phyloP scores from a whole-genome alignment of 2,329 filamentous ascomycete genomes.

The Anisogramma anomala region DNA sequence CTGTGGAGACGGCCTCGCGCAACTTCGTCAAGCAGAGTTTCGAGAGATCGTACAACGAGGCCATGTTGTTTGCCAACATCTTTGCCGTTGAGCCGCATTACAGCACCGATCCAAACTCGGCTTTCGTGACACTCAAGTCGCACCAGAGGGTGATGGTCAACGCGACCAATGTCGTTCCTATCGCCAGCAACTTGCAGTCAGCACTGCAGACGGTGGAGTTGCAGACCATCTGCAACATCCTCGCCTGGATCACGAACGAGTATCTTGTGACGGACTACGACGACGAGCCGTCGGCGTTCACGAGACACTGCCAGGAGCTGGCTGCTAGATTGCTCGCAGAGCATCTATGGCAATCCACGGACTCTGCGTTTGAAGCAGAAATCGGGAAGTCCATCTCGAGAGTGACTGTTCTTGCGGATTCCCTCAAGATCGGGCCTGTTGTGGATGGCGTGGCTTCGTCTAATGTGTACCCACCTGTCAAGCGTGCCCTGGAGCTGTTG shows the following conservation, averaged over 20 bases:
- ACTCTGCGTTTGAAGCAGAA: slow-evolving; percentile 43
- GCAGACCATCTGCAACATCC: slow-evolving; percentile 40
- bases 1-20: slow-evolving; percentile 42
- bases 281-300: slow-evolving; percentile 42
- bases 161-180: slow-evolving; percentile 40
- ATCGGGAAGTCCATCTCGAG: slow-evolving; percentile 43
- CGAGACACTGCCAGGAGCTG: slow-evolving; percentile 43
- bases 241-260: slow-evolving; percentile 47
- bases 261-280: slow-evolving; percentile 45
- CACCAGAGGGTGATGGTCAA: slow-evolving; percentile 41
- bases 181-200: slow-evolving; percentile 38
- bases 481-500: slow-evolving; percentile 45
- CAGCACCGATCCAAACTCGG: slow-evolving; percentile 37
- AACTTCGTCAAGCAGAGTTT: slow-evolving; percentile 50
- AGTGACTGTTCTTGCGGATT: slow-evolving; percentile 33
- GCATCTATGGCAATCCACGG: slow-evolving; percentile 46
- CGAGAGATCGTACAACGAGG: slow-evolving; percentile 45
- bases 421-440: slow-evolving; percentile 39
- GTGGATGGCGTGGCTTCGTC: slow-evolving; percentile 39
- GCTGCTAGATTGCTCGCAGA: slow-evolving; percentile 44
- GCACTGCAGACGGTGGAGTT: slow-evolving; percentile 37
- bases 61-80: slow-evolving; percentile 40
- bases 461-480: slow-evolving; percentile 47
- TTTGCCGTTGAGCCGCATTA: slow-evolving; percentile 45
- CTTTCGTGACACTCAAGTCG: slow-evolving; percentile 37